Evolutionary conservation across 345 rosid genomes (phyloP).

Genomic region (Capsella bursapastoris): DNA sequence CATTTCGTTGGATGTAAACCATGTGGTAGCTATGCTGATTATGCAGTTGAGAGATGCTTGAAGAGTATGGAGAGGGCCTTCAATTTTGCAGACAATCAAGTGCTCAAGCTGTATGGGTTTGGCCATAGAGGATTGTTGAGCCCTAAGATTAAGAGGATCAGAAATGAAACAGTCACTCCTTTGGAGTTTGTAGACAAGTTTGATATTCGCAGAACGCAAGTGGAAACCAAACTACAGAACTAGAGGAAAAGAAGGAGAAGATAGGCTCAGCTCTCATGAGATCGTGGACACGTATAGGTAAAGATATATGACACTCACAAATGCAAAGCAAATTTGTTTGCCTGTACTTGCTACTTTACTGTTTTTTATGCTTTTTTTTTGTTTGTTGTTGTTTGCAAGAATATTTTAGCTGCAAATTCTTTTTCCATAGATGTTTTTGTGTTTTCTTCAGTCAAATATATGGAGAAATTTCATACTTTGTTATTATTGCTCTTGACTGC

Average conservation of each 20-base stretch:
- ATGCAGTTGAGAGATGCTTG: constrained; percentile 86
- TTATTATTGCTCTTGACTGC: neutral
- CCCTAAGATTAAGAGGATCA: constrained; percentile 92
- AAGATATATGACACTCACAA: constrained; percentile 41
- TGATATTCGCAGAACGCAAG: constrained; percentile 66
- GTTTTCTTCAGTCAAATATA: constrained; percentile 42
- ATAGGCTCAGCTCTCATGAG: constrained; percentile 30
- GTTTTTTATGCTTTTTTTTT: constrained; percentile 22
- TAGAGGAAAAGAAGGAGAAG: constrained; percentile 29
- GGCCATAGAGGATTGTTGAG: constrained; percentile 90
- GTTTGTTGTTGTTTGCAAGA: constrained; percentile 42
- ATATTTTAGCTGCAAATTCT: constrained; percentile 32
- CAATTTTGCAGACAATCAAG: constrained; percentile 95
- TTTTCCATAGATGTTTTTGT: constrained; percentile 36
- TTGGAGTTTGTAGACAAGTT: constrained; percentile 78
- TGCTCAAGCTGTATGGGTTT: constrained; percentile 86
- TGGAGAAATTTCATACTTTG: constrained; percentile 39
- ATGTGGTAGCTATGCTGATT: constrained; percentile 97
- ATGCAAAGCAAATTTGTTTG: constrained; percentile 45
- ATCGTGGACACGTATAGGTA: constrained; percentile 36
- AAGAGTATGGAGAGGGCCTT: constrained; percentile 96
- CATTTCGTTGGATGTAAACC: constrained; percentile 98
- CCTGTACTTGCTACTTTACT: constrained; percentile 41
- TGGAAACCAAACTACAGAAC: constrained; percentile 38
- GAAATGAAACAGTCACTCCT: constrained; percentile 81